Percentiles rank a stretch among this genome's conserved stretches.
Evolutionary conservation across 2,329 filamentous ascomycete genomes (phyloP).

Genomic region (Verticillium nonalfalfae): DNA sequence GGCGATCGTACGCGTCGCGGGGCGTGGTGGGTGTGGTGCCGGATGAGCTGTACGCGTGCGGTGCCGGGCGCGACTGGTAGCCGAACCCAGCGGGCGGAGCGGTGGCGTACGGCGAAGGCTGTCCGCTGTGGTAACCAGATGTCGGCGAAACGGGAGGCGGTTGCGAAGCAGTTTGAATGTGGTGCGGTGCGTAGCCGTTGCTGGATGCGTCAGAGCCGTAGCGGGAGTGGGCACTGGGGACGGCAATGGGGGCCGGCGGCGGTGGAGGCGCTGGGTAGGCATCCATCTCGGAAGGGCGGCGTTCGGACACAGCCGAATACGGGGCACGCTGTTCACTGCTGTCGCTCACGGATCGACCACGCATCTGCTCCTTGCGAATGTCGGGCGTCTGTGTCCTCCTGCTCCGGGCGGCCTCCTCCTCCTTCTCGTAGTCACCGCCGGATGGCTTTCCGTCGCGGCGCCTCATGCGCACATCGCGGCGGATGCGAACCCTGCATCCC

Average conservation of each 20-base stretch:
- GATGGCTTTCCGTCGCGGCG: constrained; percentile 67
- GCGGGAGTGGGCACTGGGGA: constrained; percentile 19
- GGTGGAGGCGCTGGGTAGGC: constrained; percentile 31
- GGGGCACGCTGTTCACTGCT: constrained; percentile 43
- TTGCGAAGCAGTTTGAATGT: constrained; percentile 19
- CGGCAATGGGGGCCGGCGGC: constrained; percentile 17
- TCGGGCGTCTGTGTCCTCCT: constrained; percentile 20
- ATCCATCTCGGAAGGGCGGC: constrained; percentile 42
- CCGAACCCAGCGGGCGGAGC: constrained; percentile 29
- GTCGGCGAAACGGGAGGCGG: constrained; percentile 25
- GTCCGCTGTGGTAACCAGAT: constrained; percentile 23
- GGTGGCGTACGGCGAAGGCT: constrained; percentile 32
- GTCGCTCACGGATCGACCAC: constrained; percentile 55
- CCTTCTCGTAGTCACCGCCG: constrained; percentile 43
- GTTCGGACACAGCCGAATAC: constrained; percentile 28
- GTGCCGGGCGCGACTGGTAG: constrained; percentile 20
- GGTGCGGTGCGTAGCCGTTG: constrained; percentile 29
- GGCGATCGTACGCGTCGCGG: constrained; percentile 29
- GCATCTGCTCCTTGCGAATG: constrained; percentile 18
- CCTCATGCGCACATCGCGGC: constrained; percentile 89
- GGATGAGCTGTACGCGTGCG: constrained; percentile 21
- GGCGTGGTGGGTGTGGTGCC: constrained; percentile 20
- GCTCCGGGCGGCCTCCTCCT: constrained; percentile 49
- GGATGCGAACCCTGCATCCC: constrained; percentile 91
- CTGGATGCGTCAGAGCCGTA: constrained; percentile 28